These are phyloP conservation scores for Microdochium nivale DNA, from an alignment of 2,329 filamentous ascomycete species.

Conservation along the genomic window DNA sequence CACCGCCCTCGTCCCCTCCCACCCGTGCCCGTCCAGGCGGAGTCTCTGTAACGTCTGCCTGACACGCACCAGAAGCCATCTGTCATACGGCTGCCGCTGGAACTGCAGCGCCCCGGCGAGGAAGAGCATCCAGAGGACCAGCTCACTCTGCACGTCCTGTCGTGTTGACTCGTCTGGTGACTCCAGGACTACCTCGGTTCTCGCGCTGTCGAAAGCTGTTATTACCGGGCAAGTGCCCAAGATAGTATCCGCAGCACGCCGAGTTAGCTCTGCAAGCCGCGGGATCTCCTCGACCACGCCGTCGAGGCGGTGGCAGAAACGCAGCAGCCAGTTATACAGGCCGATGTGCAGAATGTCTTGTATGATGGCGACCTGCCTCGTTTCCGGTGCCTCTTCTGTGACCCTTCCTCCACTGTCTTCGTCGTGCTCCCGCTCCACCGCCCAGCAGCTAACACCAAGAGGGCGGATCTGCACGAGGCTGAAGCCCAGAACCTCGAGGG, in stretches of 20 bases:
- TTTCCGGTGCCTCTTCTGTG: constrained; percentile 14
- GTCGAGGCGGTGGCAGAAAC: constrained; percentile 7
- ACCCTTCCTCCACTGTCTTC: too few species aligned
- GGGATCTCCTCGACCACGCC: background rate
- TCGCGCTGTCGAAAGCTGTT: too few species aligned
- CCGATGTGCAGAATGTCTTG: constrained; percentile 15
- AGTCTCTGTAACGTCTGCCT: background rate
- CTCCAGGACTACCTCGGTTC: background rate
- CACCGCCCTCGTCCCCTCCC: background rate
- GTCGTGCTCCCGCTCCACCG: constrained; percentile 4
- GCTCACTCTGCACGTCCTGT: background rate
- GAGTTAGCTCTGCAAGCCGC: background rate
- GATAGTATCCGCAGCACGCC: background rate
- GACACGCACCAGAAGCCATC: background rate
- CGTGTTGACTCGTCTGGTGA: background rate
- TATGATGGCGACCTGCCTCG: constrained; percentile 9
- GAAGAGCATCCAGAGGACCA: background rate
- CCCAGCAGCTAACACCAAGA: constrained; percentile 9
- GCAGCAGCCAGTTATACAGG: constrained; percentile 15
- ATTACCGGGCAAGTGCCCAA: background rate
- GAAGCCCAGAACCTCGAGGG: background rate
- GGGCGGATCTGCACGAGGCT: background rate
- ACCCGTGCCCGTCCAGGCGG: background rate
- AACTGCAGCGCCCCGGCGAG: background rate
- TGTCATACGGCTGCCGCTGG: background rate